Conservation (phyloP, 352 stramenopile genomes). For the Phytophthora sansomeana region DNA sequence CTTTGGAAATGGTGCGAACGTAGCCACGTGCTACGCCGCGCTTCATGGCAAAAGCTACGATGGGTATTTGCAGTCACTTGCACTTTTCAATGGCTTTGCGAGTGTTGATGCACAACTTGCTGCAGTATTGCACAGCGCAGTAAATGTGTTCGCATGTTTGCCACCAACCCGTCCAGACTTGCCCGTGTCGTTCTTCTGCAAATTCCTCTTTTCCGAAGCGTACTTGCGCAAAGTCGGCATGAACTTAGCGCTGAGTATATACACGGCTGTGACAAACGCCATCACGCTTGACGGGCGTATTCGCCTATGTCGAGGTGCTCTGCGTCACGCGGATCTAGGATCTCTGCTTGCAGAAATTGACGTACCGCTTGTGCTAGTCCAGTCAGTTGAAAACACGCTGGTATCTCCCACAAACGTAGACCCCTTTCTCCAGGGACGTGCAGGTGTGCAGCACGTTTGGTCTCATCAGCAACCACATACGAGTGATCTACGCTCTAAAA, state of each 20-base stretch:
- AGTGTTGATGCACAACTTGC: slow-evolving; percentile 79
- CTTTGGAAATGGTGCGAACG: slow-evolving; percentile 90
- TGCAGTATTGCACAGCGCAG: slow-evolving; percentile 78
- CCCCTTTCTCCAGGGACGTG: slow-evolving; percentile 86
- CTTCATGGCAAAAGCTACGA: slow-evolving; percentile 57
- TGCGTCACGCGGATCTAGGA: slow-evolving; percentile 80
- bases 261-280: slow-evolving; percentile 92
- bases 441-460: slow-evolving; percentile 74
- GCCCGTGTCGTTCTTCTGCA: slow-evolving; percentile 88
- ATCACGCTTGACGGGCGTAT: slow-evolving; percentile 92
- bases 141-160: slow-evolving; percentile 88
- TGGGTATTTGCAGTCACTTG: slow-evolving; percentile 70
- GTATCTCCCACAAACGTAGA: slow-evolving; percentile 92
- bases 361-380: slow-evolving; percentile 85
- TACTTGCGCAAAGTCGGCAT: slow-evolving; percentile 88
- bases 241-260: slow-evolving; percentile 93
- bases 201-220: slow-evolving; percentile 93
- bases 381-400: slow-evolving; percentile 91
- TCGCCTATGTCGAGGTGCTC: slow-evolving; percentile 76
- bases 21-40: slow-evolving; percentile 77
- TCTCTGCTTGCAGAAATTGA: slow-evolving; percentile 60
- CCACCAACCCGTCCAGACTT: slow-evolving; percentile 84
- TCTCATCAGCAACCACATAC: slow-evolving; percentile 74
- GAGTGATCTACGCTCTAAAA: slow-evolving; percentile 59
- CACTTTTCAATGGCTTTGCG: slow-evolving; percentile 89